Conservation (phyloP, 2,329 filamentous ascomycete genomes). For the Ilyonectria sp. region DNA sequence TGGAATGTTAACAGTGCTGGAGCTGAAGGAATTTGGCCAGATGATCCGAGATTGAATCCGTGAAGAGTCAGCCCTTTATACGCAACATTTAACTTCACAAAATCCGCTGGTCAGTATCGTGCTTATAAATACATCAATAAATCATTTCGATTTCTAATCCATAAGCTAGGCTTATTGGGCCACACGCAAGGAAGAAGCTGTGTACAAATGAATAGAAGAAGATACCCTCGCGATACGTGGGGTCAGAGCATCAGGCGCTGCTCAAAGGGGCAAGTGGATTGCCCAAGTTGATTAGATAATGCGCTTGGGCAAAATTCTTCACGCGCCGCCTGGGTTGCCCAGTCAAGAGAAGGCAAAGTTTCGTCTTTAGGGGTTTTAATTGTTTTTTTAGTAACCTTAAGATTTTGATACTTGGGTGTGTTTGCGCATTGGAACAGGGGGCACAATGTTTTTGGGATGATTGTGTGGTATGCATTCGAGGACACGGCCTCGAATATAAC, state of each 20-base stretch:
- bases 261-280: neutral
- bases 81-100: too few species aligned
- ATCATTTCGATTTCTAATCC: neutral
- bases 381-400: too few species aligned
- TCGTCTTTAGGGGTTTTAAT: too few species aligned
- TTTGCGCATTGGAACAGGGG: neutral
- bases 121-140: neutral
- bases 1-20: neutral
- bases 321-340: too few species aligned
- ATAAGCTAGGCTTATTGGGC: neutral
- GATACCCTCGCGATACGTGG: neutral
- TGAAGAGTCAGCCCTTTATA: neutral
- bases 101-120: neutral
- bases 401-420: too few species aligned
- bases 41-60: neutral
- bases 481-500: too few species aligned
- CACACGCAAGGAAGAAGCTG: too few species aligned
- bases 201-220: neutral
- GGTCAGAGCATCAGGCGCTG: neutral
- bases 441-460: neutral
- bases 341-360: neutral
- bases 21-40: neutral
- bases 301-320: neutral
- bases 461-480: too few species aligned
- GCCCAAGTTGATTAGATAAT: conserved; percentile 1